Conservation (phyloP, 768 basidiomycete genomes). For the Kwoniella botswanensis region DNA sequence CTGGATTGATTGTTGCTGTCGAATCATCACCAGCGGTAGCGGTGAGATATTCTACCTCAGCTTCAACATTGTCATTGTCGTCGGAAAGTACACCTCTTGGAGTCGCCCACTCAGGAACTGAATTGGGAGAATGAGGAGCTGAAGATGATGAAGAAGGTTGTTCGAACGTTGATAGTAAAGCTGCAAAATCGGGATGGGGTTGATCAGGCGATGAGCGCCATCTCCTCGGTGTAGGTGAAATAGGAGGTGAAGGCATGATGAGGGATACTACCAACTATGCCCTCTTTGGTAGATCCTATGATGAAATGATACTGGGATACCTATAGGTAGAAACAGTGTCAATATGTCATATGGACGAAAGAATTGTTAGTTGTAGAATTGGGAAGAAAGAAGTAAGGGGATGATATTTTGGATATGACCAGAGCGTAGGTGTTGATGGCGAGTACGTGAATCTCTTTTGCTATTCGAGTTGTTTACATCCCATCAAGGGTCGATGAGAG, state of each 20-base stretch:
- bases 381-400: constrained; percentile 4
- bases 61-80: constrained; percentile 26
- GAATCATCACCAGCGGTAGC: constrained; percentile 12
- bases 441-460: neutral
- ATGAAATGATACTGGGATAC: neutral
- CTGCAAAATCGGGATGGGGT: constrained; percentile 38
- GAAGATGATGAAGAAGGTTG: neutral
- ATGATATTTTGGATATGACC: neutral
- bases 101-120: constrained; percentile 16
- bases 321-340: neutral
- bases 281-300: constrained; percentile 7
- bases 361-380: neutral
- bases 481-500: neutral
- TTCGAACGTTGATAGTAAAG: constrained; percentile 36
- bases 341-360: neutral
- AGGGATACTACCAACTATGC: constrained; percentile 1
- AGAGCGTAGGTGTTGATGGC: neutral
- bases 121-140: constrained; percentile 1
- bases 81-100: constrained; percentile 11
- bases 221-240: constrained; percentile 44
- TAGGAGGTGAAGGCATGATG: constrained; percentile 33
- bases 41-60: constrained; percentile 36
- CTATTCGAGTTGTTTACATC: constrained; percentile 18
- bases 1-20: neutral
- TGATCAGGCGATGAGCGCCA: constrained; percentile 28